Evolutionary conservation across 768 basidiomycete genomes (phyloP).

Genomic region (Chalciporus pseudorubinellus): DNA sequence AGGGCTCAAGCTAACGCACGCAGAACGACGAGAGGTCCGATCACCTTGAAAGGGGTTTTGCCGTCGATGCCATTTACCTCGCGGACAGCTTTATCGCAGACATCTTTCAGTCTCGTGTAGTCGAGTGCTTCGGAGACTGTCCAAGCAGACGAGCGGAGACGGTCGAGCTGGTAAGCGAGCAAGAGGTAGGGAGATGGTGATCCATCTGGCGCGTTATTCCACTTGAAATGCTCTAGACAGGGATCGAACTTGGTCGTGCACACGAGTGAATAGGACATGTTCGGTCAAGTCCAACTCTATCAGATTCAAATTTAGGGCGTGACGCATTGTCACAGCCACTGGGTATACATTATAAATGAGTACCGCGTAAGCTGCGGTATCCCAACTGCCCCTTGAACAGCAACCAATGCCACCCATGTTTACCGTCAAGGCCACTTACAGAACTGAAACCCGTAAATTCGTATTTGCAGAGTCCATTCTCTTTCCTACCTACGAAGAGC

Average conservation of each 20-base stretch:
- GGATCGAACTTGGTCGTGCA: constrained; percentile 62
- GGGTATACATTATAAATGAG: constrained; percentile 10
- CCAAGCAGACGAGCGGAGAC: constrained; percentile 61
- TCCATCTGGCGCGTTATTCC: constrained; percentile 58
- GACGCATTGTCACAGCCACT: constrained; percentile 21
- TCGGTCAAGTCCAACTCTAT: too few species aligned
- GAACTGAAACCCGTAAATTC: constrained; percentile 65
- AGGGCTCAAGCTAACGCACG: neutral
- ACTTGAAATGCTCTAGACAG: constrained; percentile 40
- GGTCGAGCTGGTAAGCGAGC: constrained; percentile 57
- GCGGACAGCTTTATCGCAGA: constrained; percentile 48
- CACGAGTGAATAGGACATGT: constrained; percentile 36
- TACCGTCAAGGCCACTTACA: constrained; percentile 77
- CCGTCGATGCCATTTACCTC: constrained; percentile 13
- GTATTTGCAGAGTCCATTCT: constrained; percentile 46
- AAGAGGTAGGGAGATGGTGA: constrained; percentile 60
- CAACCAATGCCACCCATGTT: constrained; percentile 48
- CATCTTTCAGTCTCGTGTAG: constrained; percentile 37
- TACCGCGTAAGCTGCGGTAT: constrained; percentile 19
- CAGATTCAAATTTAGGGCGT: too few species aligned
- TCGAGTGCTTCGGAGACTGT: constrained; percentile 32
- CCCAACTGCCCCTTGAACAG: constrained; percentile 17
- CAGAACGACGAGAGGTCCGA: neutral
- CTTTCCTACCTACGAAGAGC: constrained; percentile 64
- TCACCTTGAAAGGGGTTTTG: constrained; percentile 25